Evolutionary conservation across 1,139 yeast genomes (phyloP), one percentile per base, ranked within the genome.

Genomic region (Ogataea hybrid): DNA sequence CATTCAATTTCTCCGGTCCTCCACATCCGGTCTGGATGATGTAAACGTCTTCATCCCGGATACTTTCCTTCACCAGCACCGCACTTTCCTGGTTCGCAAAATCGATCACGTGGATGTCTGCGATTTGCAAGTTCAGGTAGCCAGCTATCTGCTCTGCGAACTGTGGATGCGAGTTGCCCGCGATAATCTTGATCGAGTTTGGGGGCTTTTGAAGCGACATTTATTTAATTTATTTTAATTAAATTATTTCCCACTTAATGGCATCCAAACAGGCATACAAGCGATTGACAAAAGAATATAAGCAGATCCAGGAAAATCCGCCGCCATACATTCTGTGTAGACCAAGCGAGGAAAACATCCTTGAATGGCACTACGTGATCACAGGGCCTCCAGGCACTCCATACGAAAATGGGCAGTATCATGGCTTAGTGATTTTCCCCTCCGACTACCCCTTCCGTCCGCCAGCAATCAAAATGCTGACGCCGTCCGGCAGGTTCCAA

Each of bases 141-240:
- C 69, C 68, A 18, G 95, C 81, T 18, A 90, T 90, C 21, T 77
- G 69, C 54, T 81, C 81, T 18, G 96, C 94, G 43, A 90, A 74
- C 38, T 83, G 90, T n/a, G 89, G 85, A 62, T 90, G 96, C 22
- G 95, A 88, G 63, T 89, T 90, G 42, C 96, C 95, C 18, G 96
- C 89, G 41, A 90, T 68, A 44, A 90, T 75, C 63, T 88, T 89
- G 62, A 84, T 84, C 36, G 85, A 73, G 57, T 81, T 82, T 12
- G 68, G 64, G 2, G 54, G 50, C 34, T 59, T 58, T 29, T 57
- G 51, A 4, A 55, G 45, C 3, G 66, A 58, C 66, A 60, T 61
- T 18, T 11, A 15, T 3, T 16, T 25, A 23, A 30, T 16, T 25
- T 25, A 28, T 20, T 18, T 31, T 31, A 23, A 28, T 28, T 14